Conservation (phyloP, 2,329 filamentous ascomycete genomes). For the Furcasterigmium sp. region DNA sequence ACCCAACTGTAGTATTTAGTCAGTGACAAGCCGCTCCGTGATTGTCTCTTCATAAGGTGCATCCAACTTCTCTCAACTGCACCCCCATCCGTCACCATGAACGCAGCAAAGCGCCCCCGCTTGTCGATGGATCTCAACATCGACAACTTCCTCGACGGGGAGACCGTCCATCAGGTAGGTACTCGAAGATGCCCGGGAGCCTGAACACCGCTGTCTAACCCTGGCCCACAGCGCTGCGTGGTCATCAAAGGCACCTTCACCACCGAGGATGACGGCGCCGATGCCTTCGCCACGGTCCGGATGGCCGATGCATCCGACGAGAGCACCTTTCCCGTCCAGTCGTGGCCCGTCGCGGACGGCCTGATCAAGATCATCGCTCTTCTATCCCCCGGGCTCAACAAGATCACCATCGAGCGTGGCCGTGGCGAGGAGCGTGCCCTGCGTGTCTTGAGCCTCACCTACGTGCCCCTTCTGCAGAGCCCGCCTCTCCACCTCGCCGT, state of each 20-base stretch:
- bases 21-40: neutral
- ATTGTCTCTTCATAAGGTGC: neutral
- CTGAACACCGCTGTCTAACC: neutral
- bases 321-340: slow-evolving; percentile 6
- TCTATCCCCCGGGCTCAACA: slow-evolving; percentile 6
- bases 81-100: neutral
- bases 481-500: slow-evolving; percentile 70
- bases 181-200: neutral
- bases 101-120: neutral
- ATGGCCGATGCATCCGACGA: neutral
- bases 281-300: slow-evolving; percentile 1
- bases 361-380: slow-evolving; percentile 6
- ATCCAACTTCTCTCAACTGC: neutral
- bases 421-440: neutral
- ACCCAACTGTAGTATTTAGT: neutral
- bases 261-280: neutral
- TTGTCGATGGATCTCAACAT: slow-evolving; percentile 1
- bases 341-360: slow-evolving; percentile 4
- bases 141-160: slow-evolving; percentile 1
- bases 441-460: slow-evolving; percentile 26
- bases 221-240: slow-evolving; percentile 3
- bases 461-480: slow-evolving; percentile 46
- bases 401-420: slow-evolving; percentile 1
- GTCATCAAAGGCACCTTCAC: slow-evolving; percentile 4
- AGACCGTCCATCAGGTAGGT: slow-evolving; percentile 6